Percentiles rank a stretch among this genome's conserved stretches.
Conservation (phyloP, 2,329 filamentous ascomycete genomes). For the Onygenales sp. region DNA sequence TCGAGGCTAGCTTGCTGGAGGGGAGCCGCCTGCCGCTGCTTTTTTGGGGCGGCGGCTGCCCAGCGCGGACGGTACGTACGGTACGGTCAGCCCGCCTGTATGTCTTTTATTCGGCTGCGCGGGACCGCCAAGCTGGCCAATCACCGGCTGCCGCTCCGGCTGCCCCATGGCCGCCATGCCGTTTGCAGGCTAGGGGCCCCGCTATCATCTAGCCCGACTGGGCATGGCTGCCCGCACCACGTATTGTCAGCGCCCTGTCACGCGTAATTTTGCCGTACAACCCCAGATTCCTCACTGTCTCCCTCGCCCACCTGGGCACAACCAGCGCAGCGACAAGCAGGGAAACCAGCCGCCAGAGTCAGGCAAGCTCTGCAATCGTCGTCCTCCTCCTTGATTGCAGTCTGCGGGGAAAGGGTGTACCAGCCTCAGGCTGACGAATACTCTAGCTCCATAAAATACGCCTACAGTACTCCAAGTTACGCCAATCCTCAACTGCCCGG, state of each 20-base stretch:
- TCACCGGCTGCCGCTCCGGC: not conserved
- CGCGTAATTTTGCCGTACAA: not conserved
- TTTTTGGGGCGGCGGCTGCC: not conserved
- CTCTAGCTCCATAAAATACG: not conserved
- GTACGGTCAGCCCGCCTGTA: not conserved
- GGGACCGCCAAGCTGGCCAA: constrained; percentile 3
- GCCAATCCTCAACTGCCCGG: no score
- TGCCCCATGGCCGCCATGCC: not conserved
- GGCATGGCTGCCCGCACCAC: not conserved
- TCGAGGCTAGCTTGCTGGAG: not conserved
- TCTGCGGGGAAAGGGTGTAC: no score
- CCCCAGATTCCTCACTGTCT: not conserved
- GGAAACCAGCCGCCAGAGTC: not conserved
- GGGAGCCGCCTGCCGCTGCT: no score
- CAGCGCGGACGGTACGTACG: not conserved
- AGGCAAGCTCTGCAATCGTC: no score
- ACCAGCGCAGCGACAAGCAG: not conserved
- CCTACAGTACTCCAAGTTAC: not conserved
- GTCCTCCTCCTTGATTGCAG: no score
- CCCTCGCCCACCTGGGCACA: no score
- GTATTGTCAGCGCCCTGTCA: not conserved
- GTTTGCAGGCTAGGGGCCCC: not conserved
- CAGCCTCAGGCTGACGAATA: no score
- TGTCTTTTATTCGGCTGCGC: not conserved
- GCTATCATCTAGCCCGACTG: not conserved